These are phyloP conservation scores for Calonectria leucothoes DNA, from an alignment of 2,329 filamentous ascomycete genomes.

Conservation along the genomic window DNA sequence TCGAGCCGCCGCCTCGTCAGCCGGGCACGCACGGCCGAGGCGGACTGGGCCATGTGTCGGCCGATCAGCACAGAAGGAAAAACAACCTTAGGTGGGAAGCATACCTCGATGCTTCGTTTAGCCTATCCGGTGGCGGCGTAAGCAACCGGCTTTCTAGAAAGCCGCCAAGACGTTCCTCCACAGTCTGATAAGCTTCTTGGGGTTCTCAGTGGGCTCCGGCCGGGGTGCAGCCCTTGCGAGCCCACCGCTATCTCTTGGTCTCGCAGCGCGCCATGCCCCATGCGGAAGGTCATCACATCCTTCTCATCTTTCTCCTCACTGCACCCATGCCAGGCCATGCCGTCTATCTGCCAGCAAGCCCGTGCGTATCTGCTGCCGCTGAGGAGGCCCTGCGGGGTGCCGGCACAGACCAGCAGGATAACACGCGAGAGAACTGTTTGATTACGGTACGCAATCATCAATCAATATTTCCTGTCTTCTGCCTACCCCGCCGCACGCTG, in stretches of 20 bases:
- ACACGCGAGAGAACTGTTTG: neutral
- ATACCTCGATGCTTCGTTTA: neutral
- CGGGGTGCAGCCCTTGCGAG: neutral
- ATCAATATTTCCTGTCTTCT: neutral
- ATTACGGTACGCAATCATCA: conserved; percentile 4
- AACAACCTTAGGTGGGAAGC: conserved; percentile 4
- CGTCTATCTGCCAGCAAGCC: conserved; percentile 26
- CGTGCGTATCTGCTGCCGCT: conserved; percentile 29
- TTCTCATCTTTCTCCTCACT: conserved; percentile 1
- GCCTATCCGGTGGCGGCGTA: neutral
- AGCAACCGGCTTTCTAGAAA: conserved; percentile 1
- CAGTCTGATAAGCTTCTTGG: conserved; percentile 15
- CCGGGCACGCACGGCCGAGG: neutral
- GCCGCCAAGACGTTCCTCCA: conserved; percentile 2
- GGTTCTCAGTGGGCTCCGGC: neutral
- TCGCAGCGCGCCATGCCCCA: conserved; percentile 1
- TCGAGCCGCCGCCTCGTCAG: neutral
- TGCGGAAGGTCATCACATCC: conserved; percentile 15
- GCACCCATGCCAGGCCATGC: neutral
- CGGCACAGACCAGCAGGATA: neutral
- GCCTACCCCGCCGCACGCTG: neutral
- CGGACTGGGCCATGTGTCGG: neutral
- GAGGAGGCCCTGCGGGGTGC: conserved; percentile 33
- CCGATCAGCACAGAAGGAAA: neutral
- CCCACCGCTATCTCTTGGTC: conserved; percentile 14